Evolutionary conservation across 2,329 filamentous ascomycete genomes (phyloP).

Genomic region (Coniochaeta sp.): DNA sequence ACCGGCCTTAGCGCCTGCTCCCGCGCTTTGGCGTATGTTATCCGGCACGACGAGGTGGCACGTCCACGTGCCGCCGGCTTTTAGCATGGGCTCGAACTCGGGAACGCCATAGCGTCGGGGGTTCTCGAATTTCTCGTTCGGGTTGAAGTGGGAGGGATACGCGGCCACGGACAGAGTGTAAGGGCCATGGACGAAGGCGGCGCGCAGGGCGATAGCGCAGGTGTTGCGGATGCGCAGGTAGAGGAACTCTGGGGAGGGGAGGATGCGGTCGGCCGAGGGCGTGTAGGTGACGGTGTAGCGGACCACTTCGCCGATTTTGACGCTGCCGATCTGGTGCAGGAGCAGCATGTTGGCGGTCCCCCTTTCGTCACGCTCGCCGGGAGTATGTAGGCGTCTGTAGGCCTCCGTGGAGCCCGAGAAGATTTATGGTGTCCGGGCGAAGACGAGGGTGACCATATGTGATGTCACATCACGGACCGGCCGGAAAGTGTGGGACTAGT

Average conservation of each 20-base stretch:
- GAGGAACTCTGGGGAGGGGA: conserved; percentile 74
- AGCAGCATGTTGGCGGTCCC: conserved; percentile 67
- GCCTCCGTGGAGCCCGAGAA: neutral
- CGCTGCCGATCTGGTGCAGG: conserved; percentile 80
- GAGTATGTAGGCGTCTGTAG: neutral
- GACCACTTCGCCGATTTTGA: conserved; percentile 91
- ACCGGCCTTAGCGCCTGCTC: conserved; percentile 33
- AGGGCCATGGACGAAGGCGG: conserved; percentile 92
- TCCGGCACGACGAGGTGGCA: conserved; percentile 75
- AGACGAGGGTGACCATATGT: neutral
- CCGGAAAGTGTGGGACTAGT: neutral
- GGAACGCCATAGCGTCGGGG: conserved; percentile 68
- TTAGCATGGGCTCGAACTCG: conserved; percentile 93
- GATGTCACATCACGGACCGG: conserved; percentile 3
- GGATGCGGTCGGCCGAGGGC: conserved; percentile 78
- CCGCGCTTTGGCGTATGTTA: conserved; percentile 60
- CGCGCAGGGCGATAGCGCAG: conserved; percentile 80
- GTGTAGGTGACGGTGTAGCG: conserved; percentile 91
- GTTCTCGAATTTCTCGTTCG: conserved; percentile 68
- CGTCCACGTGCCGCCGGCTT: conserved; percentile 83
- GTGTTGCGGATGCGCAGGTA: conserved; percentile 88
- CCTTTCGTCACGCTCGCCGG: neutral
- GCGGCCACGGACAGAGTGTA: conserved; percentile 85
- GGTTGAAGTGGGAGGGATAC: conserved; percentile 76
- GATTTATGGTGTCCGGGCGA: neutral